Percentiles rank a stretch among this genome's conserved stretches.
Conservation (phyloP, 1,284 basidiomycete species). For the Sporisorium graminicola region DNA sequence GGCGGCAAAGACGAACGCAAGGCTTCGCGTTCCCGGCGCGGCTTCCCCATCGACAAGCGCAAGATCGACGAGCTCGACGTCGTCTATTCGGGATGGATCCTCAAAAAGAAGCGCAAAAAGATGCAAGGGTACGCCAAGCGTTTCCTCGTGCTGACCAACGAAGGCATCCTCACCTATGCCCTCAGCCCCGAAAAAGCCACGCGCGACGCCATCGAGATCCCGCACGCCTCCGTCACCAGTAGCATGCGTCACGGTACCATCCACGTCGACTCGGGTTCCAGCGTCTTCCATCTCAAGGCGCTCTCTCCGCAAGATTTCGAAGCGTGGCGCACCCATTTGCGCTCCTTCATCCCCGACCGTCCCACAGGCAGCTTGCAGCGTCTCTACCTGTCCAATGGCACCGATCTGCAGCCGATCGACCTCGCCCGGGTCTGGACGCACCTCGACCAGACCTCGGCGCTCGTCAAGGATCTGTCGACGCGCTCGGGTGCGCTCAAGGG, state of each 20-base stretch:
- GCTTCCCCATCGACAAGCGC: conserved; percentile 35
- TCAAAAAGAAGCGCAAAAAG: conserved; percentile 70
- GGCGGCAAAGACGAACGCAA: conserved; percentile 34
- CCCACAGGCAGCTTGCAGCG: conserved; percentile 37
- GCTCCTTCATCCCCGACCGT: conserved; percentile 63
- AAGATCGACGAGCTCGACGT: conserved; percentile 55
- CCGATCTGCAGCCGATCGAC: conserved; percentile 57
- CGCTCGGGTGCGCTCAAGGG: conserved; percentile 21
- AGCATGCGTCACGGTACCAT: conserved; percentile 66
- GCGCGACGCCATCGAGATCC: conserved; percentile 67
- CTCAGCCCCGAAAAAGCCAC: conserved; percentile 60
- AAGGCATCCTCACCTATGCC: conserved; percentile 65
- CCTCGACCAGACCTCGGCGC: conserved; percentile 51
- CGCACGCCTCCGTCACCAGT: conserved; percentile 65
- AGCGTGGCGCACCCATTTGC: conserved; percentile 59
- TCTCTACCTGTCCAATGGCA: conserved; percentile 53
- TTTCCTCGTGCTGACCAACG: conserved; percentile 62
- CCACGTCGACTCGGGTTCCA: conserved; percentile 67
- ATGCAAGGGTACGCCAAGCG: conserved; percentile 70
- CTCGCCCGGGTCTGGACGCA: conserved; percentile 50
- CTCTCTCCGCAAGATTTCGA: conserved; percentile 64
- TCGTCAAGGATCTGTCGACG: conserved; percentile 45
- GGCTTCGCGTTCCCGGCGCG: conserved; percentile 23
- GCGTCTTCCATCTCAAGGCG: conserved; percentile 67
- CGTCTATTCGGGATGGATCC: conserved; percentile 66